phyloP scores from a whole-genome alignment of 208 protist species.

The Naegleria gruberi region DNA sequence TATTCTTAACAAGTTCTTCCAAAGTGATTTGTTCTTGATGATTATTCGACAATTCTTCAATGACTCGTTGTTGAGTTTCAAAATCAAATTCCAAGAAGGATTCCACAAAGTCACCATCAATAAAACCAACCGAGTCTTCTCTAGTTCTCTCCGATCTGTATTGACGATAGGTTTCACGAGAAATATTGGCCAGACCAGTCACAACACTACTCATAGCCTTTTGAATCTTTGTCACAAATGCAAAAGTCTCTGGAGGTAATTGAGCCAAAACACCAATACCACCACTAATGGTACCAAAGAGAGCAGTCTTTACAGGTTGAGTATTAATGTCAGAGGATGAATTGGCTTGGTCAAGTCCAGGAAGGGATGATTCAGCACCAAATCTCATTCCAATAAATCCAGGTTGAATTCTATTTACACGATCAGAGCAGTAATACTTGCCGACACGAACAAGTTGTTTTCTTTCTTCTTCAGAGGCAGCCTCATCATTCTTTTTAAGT shows the following conservation, averaged over 20 bases:
- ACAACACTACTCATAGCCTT: neutral
- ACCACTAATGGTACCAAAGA: neutral
- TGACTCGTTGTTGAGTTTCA: neutral
- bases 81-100: neutral
- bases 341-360: neutral
- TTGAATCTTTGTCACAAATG: neutral
- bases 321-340: neutral
- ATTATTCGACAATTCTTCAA: neutral
- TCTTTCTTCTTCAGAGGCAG: neutral
- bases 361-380: neutral
- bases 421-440: neutral
- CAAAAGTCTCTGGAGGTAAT: neutral
- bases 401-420: neutral
- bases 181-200: neutral
- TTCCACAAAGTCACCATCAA: conserved; percentile 22
- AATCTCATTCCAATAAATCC: neutral
- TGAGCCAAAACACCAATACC: conserved; percentile 3
- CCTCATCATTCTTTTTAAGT: neutral
- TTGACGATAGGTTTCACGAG: neutral
- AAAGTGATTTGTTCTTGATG: neutral
- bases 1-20: neutral
- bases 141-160: neutral
- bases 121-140: neutral
- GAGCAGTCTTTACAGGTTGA: neutral
- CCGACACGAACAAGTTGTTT: neutral